Percentiles rank a stretch among this genome's conserved stretches.
phyloP scores from a whole-genome alignment of 768 basidiomycete genomes.

The Rhizopogon vesiculosus region DNA sequence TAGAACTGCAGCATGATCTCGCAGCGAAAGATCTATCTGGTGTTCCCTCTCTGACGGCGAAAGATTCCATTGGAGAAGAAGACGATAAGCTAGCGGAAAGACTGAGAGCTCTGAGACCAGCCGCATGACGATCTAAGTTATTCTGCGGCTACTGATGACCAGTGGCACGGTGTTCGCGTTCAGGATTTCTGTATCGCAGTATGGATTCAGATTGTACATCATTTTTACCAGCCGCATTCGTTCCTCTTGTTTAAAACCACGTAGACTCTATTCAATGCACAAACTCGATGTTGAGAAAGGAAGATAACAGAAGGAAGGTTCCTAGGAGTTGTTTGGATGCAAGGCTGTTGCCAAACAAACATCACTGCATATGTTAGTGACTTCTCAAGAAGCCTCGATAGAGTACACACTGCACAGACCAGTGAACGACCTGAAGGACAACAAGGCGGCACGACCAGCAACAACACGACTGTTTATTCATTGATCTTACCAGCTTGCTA shows the following conservation, averaged over 20 bases:
- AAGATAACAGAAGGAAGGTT: too few relatives aligned
- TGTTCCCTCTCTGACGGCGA: slow-evolving; percentile 51
- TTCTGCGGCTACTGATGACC: neutral
- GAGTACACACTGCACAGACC: neutral
- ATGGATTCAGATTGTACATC: neutral
- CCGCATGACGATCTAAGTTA: slow-evolving; percentile 36
- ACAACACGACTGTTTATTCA: neutral
- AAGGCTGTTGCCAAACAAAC: slow-evolving; percentile 6
- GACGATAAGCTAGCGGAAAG: slow-evolving; percentile 81
- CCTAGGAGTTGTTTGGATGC: neutral
- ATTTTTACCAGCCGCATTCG: neutral
- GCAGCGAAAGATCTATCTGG: slow-evolving; percentile 53
- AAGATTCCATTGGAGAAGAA: slow-evolving; percentile 64
- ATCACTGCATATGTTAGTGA: too few relatives aligned
- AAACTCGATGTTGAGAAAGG: too few relatives aligned
- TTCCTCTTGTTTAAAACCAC: neutral
- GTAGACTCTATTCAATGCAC: neutral
- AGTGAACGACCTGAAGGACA: too few relatives aligned
- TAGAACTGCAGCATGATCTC: slow-evolving; percentile 91
- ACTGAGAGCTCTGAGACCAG: slow-evolving; percentile 82
- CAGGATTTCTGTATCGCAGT: neutral
- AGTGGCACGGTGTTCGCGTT: neutral
- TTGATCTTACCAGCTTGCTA: neutral
- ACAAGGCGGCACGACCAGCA: neutral
- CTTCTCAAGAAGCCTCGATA: neutral